Percentiles rank a stretch among this genome's conserved stretches.
Evolutionary conservation across 2,329 filamentous ascomycete genomes (phyloP).

Genomic region (Colletotrichum tofieldiae): DNA sequence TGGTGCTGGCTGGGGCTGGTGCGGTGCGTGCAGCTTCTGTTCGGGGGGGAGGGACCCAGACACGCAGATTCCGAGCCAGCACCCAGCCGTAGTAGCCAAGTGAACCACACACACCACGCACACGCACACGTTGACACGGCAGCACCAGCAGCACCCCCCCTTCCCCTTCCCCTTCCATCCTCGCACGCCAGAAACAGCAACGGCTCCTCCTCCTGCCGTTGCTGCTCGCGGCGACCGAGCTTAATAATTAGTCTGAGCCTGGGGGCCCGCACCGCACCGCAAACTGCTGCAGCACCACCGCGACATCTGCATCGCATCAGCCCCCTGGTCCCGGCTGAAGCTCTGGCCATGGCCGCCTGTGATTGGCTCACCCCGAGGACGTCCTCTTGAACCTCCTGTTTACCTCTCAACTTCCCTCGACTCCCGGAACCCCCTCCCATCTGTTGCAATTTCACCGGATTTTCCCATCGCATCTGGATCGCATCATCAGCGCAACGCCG

Average conservation of each 20-base stretch:
- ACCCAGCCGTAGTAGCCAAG: slow-evolving; percentile 3
- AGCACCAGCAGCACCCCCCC: neutral
- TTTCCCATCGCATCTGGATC: slow-evolving; percentile 32
- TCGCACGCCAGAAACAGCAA: slow-evolving; percentile 17
- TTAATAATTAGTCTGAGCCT: slow-evolving; percentile 24
- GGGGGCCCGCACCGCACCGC: slow-evolving; percentile 31
- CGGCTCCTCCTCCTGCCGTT: slow-evolving; percentile 7
- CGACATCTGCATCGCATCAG: slow-evolving; percentile 43
- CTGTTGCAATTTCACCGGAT: slow-evolving; percentile 29
- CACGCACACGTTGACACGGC: slow-evolving; percentile 16
- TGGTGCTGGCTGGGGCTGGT: neutral
- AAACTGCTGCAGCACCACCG: slow-evolving; percentile 24
- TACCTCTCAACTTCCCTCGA: slow-evolving; percentile 42
- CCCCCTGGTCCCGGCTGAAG: slow-evolving; percentile 43
- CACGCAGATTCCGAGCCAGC: slow-evolving; percentile 34
- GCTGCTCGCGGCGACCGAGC: slow-evolving; percentile 23
- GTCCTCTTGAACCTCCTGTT: slow-evolving; percentile 42
- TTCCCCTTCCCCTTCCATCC: neutral
- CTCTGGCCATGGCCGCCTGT: slow-evolving; percentile 37
- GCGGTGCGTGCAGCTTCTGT: neutral
- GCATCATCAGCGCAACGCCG: slow-evolving; percentile 35
- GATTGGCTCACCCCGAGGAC: slow-evolving; percentile 40
- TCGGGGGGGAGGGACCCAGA: slow-evolving; percentile 23
- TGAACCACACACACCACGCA: slow-evolving; percentile 12
- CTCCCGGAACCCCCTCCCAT: slow-evolving; percentile 34